Evolutionary conservation across 2,329 filamentous ascomycete genomes (phyloP), one percentile per base, ranked within the genome.

Genomic region (Monascus ruber): DNA sequence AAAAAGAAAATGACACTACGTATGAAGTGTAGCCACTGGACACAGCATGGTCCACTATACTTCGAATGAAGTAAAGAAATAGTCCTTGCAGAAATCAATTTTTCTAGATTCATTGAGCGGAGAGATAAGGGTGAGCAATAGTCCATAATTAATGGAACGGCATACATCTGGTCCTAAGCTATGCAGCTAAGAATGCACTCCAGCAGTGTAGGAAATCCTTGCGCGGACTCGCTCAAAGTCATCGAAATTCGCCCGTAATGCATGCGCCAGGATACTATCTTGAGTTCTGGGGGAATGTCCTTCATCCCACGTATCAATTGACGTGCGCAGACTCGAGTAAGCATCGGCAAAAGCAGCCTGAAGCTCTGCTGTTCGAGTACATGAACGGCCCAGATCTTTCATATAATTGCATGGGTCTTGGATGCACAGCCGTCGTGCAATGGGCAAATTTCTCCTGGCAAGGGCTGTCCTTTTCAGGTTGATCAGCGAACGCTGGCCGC

Each of bases 371-470:
- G 74, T 71, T 9, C 63, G 63, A 39, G 64, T 58, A 34, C 59
- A 65, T 38, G 66, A 66, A 33, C 60, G 57, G 28, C 76, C 76
- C 1, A 79, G 62, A 49, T 81, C 72, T 51, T 77, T 77, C 49
- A 64, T 63, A 17, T 66, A 64, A 49, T 78, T 68, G 5, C 73
- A 71, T 0, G 77, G 77, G 47, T 81, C 76, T 54, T 77, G 74
- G 9, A 81, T 59, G 42, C 63, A 72, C 36, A 79, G 60, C 36
- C 73, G 57, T 39, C 64, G 47, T 4, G 52, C 50, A 10, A 43
- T 42, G 11, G 41, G 38, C 1, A 34, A 10, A 34, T 62, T 63
- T n/a, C 51, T 43, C 33, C 45, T 53, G 5, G 60, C 8, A 47
- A 60, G 45, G 54, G 63, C 48, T 31, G 48, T 50, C 42, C 49